Evolutionary conservation across 805 yeast genomes (phyloP), one percentile per base, ranked within the genome.

Genomic region (Lipomyces sp.): DNA sequence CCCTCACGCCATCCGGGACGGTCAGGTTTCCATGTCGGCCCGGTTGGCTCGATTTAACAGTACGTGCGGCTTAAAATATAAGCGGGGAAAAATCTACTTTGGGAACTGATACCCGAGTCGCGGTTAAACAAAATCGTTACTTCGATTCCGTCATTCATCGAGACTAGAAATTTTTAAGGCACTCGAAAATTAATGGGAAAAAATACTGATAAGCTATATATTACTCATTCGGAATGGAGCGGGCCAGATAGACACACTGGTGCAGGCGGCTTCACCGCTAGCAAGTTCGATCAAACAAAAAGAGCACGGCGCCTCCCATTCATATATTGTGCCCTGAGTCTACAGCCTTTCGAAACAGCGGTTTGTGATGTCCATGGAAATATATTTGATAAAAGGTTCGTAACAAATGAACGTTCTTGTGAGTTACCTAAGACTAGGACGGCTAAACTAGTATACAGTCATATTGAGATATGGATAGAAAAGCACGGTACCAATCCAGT

Each of bases 201-300:
- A 59, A 77, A 76, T 62, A 77, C 80, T 2, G 80, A 77, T 62
- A 77, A 77, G 64, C 65, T 77, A 29, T 77, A 71, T 64, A 73
- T 77, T 18, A 77, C 80, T 10, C 79, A 75, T 35, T 74, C 77
- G 3, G 80, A 77, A 71, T 75, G 78, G 78, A 71, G 72, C 15
- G 69, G 69, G 0, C 75, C 74, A 3, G 76, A 67, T 34, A 62
- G 70, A 32, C 73, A 75, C 62, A 58, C 73, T 18, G 75, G 75
- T 1, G 70, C 77, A 6, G 73, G 76, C 10, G 77, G 77, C 10
- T 66, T 66, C 30, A 33, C 65, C 53, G 54, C 64, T 18, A 55
- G 24, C 51, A 62, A 30, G 60, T 32, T 5, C 30, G 59, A 29
- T 53, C 63, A 39, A 34, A 58, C 56, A 32, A 42, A 58, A 10